A percentile compares a stretch with the other conserved stretches of the same genome.
Conservation (phyloP, 2,329 filamentous ascomycete species). For the Chaetomiaceae sp. region DNA sequence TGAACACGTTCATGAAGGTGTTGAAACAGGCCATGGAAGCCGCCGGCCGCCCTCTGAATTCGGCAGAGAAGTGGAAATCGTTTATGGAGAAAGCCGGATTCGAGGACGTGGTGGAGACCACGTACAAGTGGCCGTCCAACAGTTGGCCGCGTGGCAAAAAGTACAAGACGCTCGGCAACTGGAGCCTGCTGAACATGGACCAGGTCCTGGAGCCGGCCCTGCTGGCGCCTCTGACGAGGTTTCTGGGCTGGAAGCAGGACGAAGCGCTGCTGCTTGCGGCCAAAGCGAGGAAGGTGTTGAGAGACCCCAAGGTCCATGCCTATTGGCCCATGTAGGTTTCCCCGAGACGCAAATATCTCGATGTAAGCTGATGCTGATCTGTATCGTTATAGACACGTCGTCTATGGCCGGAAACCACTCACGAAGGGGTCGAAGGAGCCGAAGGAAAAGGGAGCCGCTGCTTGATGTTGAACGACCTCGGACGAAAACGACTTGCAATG, state of each 20-base stretch:
- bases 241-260: constrained; percentile 28
- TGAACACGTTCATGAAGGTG: constrained; percentile 5
- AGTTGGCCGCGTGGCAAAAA: constrained; percentile 28
- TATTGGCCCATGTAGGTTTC: constrained; percentile 23
- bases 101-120: constrained; percentile 26
- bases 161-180: constrained; percentile 28
- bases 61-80: constrained; percentile 11
- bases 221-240: constrained; percentile 29
- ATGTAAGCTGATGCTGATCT: neutral
- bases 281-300: constrained; percentile 12
- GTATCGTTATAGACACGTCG: neutral
- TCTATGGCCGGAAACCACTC: constrained; percentile 3
- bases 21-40: constrained; percentile 8
- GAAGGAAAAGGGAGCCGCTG: too few relatives aligned
- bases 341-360: too few relatives aligned
- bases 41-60: constrained; percentile 10
- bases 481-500: too few relatives aligned
- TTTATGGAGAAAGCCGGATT: constrained; percentile 27
- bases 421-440: neutral
- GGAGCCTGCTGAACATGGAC: constrained; percentile 25
- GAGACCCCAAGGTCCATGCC: constrained; percentile 17
- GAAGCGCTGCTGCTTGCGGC: constrained; percentile 27
- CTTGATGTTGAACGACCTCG: too few relatives aligned
- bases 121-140: constrained; percentile 30
- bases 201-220: constrained; percentile 27